Evolutionary conservation across 2,329 filamentous ascomycete genomes (phyloP), one percentile per base, ranked within the genome.

Genomic region (Aureobasidium pullulans): DNA sequence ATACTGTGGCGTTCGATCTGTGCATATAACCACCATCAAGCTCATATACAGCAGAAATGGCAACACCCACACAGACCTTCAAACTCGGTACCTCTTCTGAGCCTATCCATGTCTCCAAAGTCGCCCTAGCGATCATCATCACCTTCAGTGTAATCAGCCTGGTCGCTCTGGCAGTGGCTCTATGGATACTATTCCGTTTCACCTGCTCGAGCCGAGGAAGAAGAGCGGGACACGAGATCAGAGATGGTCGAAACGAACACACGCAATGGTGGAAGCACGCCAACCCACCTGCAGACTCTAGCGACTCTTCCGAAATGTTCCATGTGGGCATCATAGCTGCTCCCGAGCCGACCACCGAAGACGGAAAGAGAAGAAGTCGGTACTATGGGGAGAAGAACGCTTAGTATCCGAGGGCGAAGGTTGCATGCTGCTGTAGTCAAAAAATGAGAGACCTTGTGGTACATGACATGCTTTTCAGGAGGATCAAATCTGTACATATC

Each of bases 151-250:
- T 62, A 11, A 31, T 60, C 36, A 47, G 59, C 43, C 39, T 63
- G 19, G 48, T 54, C 2, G 57, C 59, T 11, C 29, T 63, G 13
- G 39, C 31, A 4, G 36, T 62, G 13, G 48, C 57, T 4, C 36
- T 63, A 9, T 63, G 57, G 50, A 31, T 62, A 11, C 23, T 63
- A 15, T 42, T 62, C 16, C 46, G 53, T 11, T 62, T 52, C 19
- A 60, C 62, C 16, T 63, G 60, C 49, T 59, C 60, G 29, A 37
- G 57, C 7, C 40, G 39, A 10, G 48, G 53, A 46, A 56, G 62
- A 32, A 46, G 40, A 31, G 42, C 37, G n/a, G 62, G 62, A 1
- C 37, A 50, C 15, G 36, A 34, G 13, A 31, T 61, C 44, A 50
- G 23, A 36, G 59, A 61, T 32, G 44, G 59, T 13, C 10, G 59